A percentile compares a stretch with the other conserved stretches of the same genome.
phyloP scores from a whole-genome alignment of 768 basidiomycete species.

The Clathrus columnatus region DNA sequence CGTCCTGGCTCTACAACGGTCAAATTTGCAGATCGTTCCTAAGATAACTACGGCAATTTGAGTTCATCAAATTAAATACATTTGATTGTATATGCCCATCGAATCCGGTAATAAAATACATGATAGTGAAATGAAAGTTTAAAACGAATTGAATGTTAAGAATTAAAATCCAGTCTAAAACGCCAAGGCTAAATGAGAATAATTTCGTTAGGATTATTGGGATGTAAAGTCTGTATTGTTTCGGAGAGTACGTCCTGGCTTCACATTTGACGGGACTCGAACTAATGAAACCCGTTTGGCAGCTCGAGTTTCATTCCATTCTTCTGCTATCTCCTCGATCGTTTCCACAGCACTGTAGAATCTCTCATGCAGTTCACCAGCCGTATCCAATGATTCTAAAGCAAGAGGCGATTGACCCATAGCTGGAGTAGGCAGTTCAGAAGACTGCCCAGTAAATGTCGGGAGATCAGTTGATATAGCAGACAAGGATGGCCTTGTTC shows the following conservation, averaged over 20 bases:
- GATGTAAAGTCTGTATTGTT: constrained; percentile 12
- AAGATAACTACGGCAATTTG: no score
- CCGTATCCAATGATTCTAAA: constrained; percentile 14
- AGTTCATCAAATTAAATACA: neutral
- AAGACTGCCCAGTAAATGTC: constrained; percentile 12
- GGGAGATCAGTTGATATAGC: neutral
- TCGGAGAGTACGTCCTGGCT: neutral
- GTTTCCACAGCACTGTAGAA: constrained; percentile 39
- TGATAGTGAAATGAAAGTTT: neutral
- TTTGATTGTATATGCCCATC: neutral
- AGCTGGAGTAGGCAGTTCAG: neutral
- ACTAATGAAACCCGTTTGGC: constrained; percentile 82
- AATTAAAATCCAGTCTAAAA: neutral
- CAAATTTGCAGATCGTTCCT: no score
- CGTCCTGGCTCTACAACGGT: no score
- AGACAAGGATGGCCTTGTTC: neutral
- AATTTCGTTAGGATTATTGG: neutral
- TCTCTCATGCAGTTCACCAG: constrained; percentile 31
- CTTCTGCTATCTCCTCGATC: constrained; percentile 69
- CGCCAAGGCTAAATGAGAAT: neutral
- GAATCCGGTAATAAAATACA: neutral
- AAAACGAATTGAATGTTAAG: neutral
- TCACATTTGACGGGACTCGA: constrained; percentile 50
- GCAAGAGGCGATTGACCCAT: constrained; percentile 13
- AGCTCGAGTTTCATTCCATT: constrained; percentile 78